Evolutionary conservation across 2,329 filamentous ascomycete genomes (phyloP).

Genomic region (Penicillium sp.): DNA sequence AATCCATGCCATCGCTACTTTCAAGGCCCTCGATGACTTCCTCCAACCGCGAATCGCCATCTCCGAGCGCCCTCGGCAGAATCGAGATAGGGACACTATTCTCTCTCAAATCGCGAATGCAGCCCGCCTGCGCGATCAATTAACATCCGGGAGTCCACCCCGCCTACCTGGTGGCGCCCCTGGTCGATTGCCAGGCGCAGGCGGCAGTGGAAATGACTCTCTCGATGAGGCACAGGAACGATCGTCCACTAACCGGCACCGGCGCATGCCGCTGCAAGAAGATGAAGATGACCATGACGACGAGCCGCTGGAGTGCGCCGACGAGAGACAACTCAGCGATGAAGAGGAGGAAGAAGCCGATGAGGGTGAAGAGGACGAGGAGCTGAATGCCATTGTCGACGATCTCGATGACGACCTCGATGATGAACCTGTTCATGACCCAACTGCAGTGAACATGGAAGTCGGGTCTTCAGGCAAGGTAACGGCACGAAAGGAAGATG

Average conservation of each 20-base stretch:
- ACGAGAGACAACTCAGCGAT: slow-evolving; percentile 78
- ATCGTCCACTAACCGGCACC: slow-evolving; percentile 57
- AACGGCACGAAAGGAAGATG: slow-evolving; percentile 86
- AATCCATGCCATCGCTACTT: slow-evolving; percentile 96
- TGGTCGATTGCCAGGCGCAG: slow-evolving; percentile 12
- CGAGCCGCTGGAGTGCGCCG: slow-evolving; percentile 81
- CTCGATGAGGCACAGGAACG: slow-evolving; percentile 36
- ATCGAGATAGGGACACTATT: slow-evolving; percentile 58
- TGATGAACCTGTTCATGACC: slow-evolving; percentile 69
- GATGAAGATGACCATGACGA: slow-evolving; percentile 59
- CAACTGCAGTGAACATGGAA: slow-evolving; percentile 86
- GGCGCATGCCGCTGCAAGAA: slow-evolving; percentile 54
- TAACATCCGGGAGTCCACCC: slow-evolving; percentile 25
- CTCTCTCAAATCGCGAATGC: slow-evolving; percentile 71
- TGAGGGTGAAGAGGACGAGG: slow-evolving; percentile 50
- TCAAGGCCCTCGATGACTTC: slow-evolving; percentile 95
- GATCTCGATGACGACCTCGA: slow-evolving; percentile 81
- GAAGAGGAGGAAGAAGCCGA: slow-evolving; percentile 61
- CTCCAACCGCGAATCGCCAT: slow-evolving; percentile 81
- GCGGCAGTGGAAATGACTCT: slow-evolving; percentile 39
- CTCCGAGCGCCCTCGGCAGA: slow-evolving; percentile 65
- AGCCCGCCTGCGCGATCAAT: slow-evolving; percentile 55
- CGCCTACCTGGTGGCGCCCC: slow-evolving; percentile 18
- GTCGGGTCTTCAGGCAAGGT: slow-evolving; percentile 81
- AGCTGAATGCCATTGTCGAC: slow-evolving; percentile 82